Evolutionary conservation across 2,329 filamentous ascomycete genomes (phyloP), one percentile per base, ranked within the genome.

Genomic region (Metarhizium guizhouense): DNA sequence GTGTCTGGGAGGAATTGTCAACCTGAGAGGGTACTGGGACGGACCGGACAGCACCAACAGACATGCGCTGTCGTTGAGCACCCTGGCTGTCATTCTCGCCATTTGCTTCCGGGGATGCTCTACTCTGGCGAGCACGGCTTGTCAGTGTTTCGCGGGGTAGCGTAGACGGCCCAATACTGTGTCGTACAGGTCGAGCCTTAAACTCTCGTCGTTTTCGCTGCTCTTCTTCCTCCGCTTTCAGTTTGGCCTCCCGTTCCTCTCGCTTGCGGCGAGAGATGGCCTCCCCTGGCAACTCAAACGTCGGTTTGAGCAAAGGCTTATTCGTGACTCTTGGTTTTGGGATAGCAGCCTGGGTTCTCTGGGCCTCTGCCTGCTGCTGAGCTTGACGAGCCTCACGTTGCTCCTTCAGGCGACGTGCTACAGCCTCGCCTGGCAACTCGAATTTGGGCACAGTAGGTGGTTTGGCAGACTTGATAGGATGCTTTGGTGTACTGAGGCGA

Each of bases 211-310:
- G 76, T 66, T 75, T 81, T 29, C 73, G 77, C 58, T 83, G 79
- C 60, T 84, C 82, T 60, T 85, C 82, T 61, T 83, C 81, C 62
- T 84, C 75, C 3, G 74, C 75, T 58, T 72, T 77, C 47, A 85
- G 68, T 59, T 75, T 78, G 56, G 79, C 73, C 62, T 84, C 77
- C 54, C 76, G 74, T 64, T 82, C 73, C 68, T 85, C 75, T 60
- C 77, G 72, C 70, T 83, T 81, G 32, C 75, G 71, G 2, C 76
- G 72, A 3, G 78, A 80, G 52, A 85, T 78, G 3, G 78, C 79
- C 62, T 86, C 84, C 8, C 83, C 83, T 0, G 83, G 82, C 47
- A 87, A 73, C 68, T 85, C 82, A 67, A 86, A 86, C 6, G 70
- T 76, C 11, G 83, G 75, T 29, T 75, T 76, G 1, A 79, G 79